phyloP scores from a whole-genome alignment of 139 green algal species.

The Klebsormidium nitens region DNA sequence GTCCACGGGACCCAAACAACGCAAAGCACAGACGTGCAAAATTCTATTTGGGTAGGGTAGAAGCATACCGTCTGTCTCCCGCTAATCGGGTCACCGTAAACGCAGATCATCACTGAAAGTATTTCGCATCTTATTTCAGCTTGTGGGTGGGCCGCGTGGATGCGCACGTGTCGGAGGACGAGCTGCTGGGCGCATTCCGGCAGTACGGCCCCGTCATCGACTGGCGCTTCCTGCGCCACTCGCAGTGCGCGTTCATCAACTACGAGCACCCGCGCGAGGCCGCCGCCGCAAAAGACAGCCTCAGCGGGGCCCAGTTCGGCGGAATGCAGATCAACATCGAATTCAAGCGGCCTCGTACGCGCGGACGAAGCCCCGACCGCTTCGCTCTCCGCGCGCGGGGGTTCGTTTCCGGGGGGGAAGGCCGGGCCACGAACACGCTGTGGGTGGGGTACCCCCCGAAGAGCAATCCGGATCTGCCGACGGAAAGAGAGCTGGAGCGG shows the following conservation, averaged over 20 bases:
- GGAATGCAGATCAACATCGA: slow-evolving; percentile 19
- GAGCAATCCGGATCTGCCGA: neutral
- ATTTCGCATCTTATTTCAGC: no score
- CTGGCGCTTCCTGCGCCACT: slow-evolving; percentile 25
- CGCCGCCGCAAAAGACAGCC: slow-evolving; percentile 8
- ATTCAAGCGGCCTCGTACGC: slow-evolving; percentile 15
- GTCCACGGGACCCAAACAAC: no score
- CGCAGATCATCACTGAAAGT: no score
- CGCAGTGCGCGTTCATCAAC: slow-evolving; percentile 34
- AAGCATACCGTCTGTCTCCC: no score
- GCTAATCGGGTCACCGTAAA: no score
- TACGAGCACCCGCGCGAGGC: slow-evolving; percentile 19
- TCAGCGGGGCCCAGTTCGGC: slow-evolving; percentile 22
- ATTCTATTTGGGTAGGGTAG: no score
- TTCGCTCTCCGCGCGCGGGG: slow-evolving; percentile 6
- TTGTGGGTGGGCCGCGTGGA: slow-evolving; percentile 31
- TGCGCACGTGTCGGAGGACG: slow-evolving; percentile 25
- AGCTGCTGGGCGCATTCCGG: slow-evolving; percentile 30
- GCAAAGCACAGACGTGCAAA: no score
- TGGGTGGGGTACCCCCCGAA: slow-evolving; percentile 28
- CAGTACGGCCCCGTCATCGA: slow-evolving; percentile 29
- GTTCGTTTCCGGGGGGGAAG: no score
- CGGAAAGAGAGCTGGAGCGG: slow-evolving; percentile 15
- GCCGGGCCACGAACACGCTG: slow-evolving; percentile 32
- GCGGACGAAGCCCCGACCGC: no score